A percentile compares a stretch with the other conserved stretches of the same genome.
Conservation (phyloP, 2,329 filamentous ascomycete genomes). For the Neonectria punicea region DNA sequence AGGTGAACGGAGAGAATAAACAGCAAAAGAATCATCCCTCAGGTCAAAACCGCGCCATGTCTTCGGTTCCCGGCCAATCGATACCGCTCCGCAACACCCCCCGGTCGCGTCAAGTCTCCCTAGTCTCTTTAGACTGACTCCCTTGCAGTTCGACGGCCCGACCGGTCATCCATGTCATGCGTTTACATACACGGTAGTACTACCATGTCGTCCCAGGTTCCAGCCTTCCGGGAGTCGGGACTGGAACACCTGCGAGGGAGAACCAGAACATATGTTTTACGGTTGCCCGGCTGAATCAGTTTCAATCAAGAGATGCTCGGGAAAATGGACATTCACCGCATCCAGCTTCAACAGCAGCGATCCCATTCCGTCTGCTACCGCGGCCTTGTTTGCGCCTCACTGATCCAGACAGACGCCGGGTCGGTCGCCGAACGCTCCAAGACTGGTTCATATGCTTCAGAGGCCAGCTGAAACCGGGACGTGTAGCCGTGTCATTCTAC, state of each 20-base stretch:
- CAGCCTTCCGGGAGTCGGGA: not conserved
- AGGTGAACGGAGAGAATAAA: not conserved
- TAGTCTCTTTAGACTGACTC: not conserved
- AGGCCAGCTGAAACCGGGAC: not conserved
- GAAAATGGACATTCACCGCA: not conserved
- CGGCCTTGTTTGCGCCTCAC: not conserved
- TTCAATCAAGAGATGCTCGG: not conserved
- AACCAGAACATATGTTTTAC: not conserved
- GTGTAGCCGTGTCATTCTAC: not conserved
- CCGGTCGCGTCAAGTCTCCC: not conserved
- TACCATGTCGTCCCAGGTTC: not conserved
- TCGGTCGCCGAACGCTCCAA: not conserved
- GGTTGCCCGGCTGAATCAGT: not conserved
- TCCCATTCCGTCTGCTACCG: not conserved
- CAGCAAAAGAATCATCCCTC: not conserved
- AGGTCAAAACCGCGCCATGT: slow-evolving; percentile 4
- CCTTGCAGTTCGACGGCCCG: not conserved
- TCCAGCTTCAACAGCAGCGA: not conserved
- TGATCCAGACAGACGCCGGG: not conserved
- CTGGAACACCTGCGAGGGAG: not conserved
- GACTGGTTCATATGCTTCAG: not conserved
- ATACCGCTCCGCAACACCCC: not conserved
- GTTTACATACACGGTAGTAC: no score
- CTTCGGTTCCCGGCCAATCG: slow-evolving; percentile 4
- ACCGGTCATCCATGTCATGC: no score